Percentiles rank a stretch among this genome's conserved stretches.
Evolutionary conservation across 345 rosid species (phyloP).

Genomic region (Pseudoturritis turrita): DNA sequence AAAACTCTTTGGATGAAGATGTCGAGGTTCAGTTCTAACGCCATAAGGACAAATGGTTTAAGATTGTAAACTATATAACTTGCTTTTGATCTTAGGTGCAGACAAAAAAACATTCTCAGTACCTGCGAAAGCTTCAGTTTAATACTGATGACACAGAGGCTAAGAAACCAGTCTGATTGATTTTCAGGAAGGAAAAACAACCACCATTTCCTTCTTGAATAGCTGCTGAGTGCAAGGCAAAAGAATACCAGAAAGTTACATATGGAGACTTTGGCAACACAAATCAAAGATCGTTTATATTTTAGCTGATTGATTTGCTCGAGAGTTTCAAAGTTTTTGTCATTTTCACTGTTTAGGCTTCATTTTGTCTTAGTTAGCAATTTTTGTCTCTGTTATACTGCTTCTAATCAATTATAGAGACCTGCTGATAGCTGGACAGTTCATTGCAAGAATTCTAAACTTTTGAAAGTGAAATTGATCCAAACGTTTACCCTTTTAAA

Average conservation of each 20-base stretch:
- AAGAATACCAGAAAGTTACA: not conserved
- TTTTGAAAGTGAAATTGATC: not conserved
- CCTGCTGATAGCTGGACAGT: not conserved
- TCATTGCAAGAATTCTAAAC: not conserved
- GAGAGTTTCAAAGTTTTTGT: not conserved
- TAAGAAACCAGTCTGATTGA: conserved; percentile 1
- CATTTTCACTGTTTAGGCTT: not conserved
- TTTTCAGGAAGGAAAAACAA: conserved; percentile 30
- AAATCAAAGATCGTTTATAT: not conserved
- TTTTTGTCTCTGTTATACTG: not conserved
- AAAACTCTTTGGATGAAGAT: not conserved
- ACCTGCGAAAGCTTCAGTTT: conserved; percentile 2
- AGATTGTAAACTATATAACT: not conserved
- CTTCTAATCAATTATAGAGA: not conserved
- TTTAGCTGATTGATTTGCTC: not conserved
- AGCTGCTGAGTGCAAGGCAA: conserved; percentile 33
- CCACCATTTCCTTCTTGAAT: conserved; percentile 36
- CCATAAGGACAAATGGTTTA: not conserved
- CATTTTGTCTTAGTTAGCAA: not conserved
- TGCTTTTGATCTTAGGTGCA: not conserved
- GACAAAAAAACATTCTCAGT: not conserved
- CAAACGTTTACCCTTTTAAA: conserved; percentile 39
- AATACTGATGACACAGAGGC: not conserved
- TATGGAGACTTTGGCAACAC: not conserved
- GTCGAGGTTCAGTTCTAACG: not conserved